phyloP scores from a whole-genome alignment of 2,329 filamentous ascomycete species.

The Scedosporium minutisporum region DNA sequence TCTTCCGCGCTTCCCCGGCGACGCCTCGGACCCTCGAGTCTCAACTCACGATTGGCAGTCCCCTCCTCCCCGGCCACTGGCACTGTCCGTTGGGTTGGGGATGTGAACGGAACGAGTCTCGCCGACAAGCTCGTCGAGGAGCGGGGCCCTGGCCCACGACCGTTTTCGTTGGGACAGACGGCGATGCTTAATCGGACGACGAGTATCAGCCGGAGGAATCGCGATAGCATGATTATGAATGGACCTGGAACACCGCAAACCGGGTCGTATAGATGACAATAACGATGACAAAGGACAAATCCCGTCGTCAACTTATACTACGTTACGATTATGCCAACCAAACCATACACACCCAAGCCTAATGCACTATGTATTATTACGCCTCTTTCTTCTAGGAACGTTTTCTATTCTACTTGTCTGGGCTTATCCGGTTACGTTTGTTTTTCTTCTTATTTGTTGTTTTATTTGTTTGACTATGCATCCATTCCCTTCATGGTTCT shows the following conservation, averaged over 20 bases:
- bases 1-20: slow-evolving; percentile 43
- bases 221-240: slow-evolving; percentile 31
- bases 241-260: slow-evolving; percentile 11
- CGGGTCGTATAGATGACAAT: not conserved
- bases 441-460: slow-evolving; percentile 12
- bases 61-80: slow-evolving; percentile 7
- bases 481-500: not conserved
- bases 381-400: not conserved
- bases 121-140: slow-evolving; percentile 30
- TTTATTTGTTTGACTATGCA: not conserved
- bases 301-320: slow-evolving; percentile 15
- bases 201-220: slow-evolving; percentile 34
- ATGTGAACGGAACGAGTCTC: slow-evolving; percentile 10
- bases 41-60: slow-evolving; percentile 32
- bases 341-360: not conserved
- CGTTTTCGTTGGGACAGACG: slow-evolving; percentile 31
- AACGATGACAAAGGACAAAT: not conserved
- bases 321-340: not conserved
- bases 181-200: slow-evolving; percentile 31
- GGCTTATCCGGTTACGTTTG: not conserved
- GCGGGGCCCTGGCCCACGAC: slow-evolving; percentile 28
- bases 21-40: slow-evolving; percentile 38
- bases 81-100: slow-evolving; percentile 9
- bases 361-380: not conserved
- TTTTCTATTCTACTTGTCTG: not conserved